Conservation (phyloP, 2,329 filamentous ascomycete genomes). For the Exophiala oligosperma region DNA sequence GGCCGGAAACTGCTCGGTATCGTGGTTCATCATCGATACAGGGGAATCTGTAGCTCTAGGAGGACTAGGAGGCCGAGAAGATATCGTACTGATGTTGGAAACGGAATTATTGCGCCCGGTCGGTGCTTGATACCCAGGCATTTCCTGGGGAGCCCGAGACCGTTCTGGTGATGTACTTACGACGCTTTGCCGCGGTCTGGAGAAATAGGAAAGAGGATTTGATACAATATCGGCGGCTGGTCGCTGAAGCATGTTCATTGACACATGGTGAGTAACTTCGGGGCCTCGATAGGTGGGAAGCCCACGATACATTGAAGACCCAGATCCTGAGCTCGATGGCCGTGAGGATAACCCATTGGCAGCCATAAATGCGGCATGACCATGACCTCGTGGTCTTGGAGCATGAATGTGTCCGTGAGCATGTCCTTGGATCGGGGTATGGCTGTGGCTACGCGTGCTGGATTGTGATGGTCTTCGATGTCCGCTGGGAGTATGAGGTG, state of each 20-base stretch:
- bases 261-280: constrained; percentile 29
- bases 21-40: constrained; percentile 24
- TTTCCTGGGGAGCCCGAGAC: constrained; percentile 11
- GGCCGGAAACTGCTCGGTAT: constrained; percentile 17
- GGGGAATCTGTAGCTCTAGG: constrained; percentile 26
- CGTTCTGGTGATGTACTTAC: constrained; percentile 24
- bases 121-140: constrained; percentile 6
- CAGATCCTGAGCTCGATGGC: constrained; percentile 26
- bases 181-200: constrained; percentile 27
- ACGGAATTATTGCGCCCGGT: constrained; percentile 18
- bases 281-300: constrained; percentile 27
- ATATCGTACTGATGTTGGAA: constrained; percentile 12
- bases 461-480: constrained; percentile 22
- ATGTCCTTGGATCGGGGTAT: constrained; percentile 8
- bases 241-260: constrained; percentile 27
- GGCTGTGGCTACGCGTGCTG: constrained; percentile 17
- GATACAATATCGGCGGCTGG: constrained; percentile 26
- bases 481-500: constrained; percentile 20
- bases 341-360: constrained; percentile 22
- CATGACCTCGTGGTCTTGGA: constrained; percentile 22
- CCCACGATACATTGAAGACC: constrained; percentile 26
- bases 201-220: constrained; percentile 30
- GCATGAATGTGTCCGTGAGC: constrained; percentile 22
- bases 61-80: constrained; percentile 22
- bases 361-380: constrained; percentile 21